phyloP scores from a whole-genome alignment of 225 moss, liverwort and hornwort species.

The Anthoceros angustus region DNA sequence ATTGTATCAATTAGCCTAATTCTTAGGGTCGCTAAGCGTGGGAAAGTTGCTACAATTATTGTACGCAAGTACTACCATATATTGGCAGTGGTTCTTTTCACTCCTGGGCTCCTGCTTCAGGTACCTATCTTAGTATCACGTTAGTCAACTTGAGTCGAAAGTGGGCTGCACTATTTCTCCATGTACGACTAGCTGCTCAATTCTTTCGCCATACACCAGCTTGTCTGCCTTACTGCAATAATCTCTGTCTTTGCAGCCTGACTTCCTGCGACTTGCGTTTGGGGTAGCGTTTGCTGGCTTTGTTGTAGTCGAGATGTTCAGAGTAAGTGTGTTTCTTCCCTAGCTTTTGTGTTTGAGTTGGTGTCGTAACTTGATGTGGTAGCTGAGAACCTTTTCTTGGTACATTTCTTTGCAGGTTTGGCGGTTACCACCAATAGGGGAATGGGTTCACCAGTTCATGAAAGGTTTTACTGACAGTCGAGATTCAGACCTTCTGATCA shows the following conservation, averaged over 20 bases:
- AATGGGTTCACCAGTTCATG: constrained; percentile 45
- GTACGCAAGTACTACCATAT: constrained; percentile 76
- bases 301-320: constrained; percentile 56
- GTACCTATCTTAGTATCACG: background rate
- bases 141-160: no score
- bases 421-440: constrained; percentile 57
- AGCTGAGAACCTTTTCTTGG: background rate
- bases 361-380: background rate
- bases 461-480: constrained; percentile 64
- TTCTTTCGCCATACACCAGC: no score
- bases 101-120: constrained; percentile 49
- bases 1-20: background rate
- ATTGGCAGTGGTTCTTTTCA: constrained; percentile 81
- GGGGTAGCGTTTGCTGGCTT: constrained; percentile 66
- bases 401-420: constrained; percentile 16
- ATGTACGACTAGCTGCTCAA: no score
- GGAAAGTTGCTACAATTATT: constrained; percentile 46
- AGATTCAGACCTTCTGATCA: constrained; percentile 64
- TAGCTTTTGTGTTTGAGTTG: background rate
- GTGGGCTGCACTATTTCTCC: no score
- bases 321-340: constrained; percentile 7
- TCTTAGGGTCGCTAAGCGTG: background rate
- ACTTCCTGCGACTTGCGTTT: constrained; percentile 66
- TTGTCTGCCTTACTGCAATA: background rate
- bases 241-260: constrained; percentile 23